Percentiles rank a stretch among this genome's conserved stretches.
Conservation (phyloP, 73 alveolate species). For the Effrenium voratum region DNA sequence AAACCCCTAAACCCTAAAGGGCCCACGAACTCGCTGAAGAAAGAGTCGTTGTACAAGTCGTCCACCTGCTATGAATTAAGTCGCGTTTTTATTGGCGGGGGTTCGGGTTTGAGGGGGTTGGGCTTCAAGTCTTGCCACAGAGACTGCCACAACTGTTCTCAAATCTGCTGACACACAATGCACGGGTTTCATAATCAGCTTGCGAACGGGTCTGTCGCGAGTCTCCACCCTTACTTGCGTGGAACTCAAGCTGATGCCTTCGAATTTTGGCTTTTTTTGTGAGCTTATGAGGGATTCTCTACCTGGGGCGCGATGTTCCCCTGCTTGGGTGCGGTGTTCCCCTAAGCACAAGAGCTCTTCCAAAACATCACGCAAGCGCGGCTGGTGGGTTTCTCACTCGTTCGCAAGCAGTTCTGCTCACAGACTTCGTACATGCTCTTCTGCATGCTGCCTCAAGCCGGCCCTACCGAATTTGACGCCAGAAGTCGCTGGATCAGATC, state of each 20-base stretch:
- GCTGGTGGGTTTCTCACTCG: conserved; percentile 3
- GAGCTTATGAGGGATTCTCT: not conserved
- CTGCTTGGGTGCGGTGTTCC: not conserved
- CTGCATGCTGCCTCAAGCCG: conserved; percentile 2
- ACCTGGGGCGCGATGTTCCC: too few relatives aligned
- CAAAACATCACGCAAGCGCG: not conserved
- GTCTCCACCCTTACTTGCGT: too few relatives aligned
- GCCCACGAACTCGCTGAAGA: not conserved
- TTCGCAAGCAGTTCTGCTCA: conserved; percentile 13
- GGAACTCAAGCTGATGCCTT: too few relatives aligned
- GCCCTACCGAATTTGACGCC: not conserved
- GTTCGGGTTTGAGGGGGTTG: not conserved
- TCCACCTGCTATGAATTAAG: not conserved
- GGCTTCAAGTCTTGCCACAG: not conserved
- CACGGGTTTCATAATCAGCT: not conserved
- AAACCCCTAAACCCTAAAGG: not conserved
- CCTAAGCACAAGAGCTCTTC: not conserved
- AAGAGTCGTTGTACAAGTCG: not conserved
- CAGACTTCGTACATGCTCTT: not conserved
- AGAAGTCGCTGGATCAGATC: conserved; percentile 1
- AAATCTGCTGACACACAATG: not conserved
- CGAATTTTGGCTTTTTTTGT: too few relatives aligned
- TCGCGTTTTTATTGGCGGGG: too few relatives aligned
- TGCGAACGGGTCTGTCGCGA: not conserved
- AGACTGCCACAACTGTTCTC: not conserved